Evolutionary conservation across 441 rosid species (phyloP), one percentile per base, ranked within the genome.

Genomic region (Gossypium trilobum): DNA sequence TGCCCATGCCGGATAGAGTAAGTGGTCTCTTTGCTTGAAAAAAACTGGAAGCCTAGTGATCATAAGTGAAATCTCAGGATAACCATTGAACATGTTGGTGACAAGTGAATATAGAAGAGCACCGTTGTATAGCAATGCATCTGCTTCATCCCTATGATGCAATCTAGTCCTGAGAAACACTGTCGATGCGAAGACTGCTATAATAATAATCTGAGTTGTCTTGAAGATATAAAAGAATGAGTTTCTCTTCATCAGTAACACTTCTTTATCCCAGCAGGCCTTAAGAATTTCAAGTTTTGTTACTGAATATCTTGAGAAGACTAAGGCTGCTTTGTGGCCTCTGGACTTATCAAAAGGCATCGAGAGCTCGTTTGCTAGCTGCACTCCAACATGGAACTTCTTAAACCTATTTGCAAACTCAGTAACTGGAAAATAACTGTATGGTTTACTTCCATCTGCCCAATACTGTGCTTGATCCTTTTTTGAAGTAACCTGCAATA

Each of bases 391-490:
- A 52, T 88, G 96, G 83, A 89, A 94, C 8, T 63, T 80, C 87
- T 87, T 86, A 62, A 85, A 88, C 27, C 46, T 82, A 55, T 75
- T 68, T 0, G 86, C 85, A 66, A 94, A 91, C 52, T 94, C 97
- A 0, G 83, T 4, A 1, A 90, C 96, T 55, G 94, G 25, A n/a
- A 90, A 55, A 77, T 84, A 89, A 51, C 79, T 72, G 78, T 89
- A 87, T 0, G 91, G 89, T 51, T 50, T 86, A 55, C 3, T 82
- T 69, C 74, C 80, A 42, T 88, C 88, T 36, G 78, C 81, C 97
- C 96, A 90, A 17, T 92, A 94, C 46, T 89, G 99, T 44, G 87
- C 87, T 76, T 94, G 97, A 77, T 94, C 96, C 75, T 94, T 92
- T 75, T 75, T 88, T 1, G 97, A 94, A 8, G 97, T 87, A 74